phyloP scores from a whole-genome alignment of 192 early-diverging fungal genomes.

The Dissophora ornata region DNA sequence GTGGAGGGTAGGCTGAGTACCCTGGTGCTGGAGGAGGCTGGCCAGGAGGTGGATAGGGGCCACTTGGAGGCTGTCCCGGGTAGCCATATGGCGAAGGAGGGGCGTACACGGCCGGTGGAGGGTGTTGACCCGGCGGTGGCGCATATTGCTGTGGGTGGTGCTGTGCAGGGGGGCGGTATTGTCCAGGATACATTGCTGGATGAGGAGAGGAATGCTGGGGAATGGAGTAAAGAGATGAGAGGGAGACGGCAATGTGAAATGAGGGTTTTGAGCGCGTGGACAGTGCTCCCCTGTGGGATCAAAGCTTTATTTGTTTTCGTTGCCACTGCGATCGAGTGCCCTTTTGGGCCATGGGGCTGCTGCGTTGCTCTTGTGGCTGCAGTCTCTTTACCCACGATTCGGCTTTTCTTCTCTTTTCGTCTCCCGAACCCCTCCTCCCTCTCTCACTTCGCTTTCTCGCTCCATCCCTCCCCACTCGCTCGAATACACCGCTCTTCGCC shows the following conservation, averaged over 20 bases:
- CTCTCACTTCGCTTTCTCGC: not conserved
- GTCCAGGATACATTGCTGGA: constrained; percentile 32
- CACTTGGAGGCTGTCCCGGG: too few relatives aligned
- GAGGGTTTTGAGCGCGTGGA: too few relatives aligned
- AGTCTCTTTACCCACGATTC: too few relatives aligned
- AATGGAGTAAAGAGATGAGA: not conserved
- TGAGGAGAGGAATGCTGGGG: not conserved
- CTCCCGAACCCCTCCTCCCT: not conserved
- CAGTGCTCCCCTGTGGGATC: too few relatives aligned
- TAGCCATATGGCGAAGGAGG: too few relatives aligned
- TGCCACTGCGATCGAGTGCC: too few relatives aligned
- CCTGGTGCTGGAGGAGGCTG: too few relatives aligned
- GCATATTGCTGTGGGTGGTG: constrained; percentile 12
- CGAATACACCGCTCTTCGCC: not conserved
- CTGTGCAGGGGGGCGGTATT: constrained; percentile 21
- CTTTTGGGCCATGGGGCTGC: too few relatives aligned
- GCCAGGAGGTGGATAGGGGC: not conserved
- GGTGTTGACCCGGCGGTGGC: too few relatives aligned
- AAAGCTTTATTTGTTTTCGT: too few relatives aligned
- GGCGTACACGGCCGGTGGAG: too few relatives aligned
- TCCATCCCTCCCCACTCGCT: not conserved
- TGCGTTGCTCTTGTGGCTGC: too few relatives aligned
- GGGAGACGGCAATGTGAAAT: not conserved
- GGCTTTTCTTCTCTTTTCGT: constrained; percentile 1
- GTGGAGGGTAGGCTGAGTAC: not conserved